Evolutionary conservation across 2,329 filamentous ascomycete genomes (phyloP), one percentile per base, ranked within the genome.

Genomic region (Dothistroma pini): DNA sequence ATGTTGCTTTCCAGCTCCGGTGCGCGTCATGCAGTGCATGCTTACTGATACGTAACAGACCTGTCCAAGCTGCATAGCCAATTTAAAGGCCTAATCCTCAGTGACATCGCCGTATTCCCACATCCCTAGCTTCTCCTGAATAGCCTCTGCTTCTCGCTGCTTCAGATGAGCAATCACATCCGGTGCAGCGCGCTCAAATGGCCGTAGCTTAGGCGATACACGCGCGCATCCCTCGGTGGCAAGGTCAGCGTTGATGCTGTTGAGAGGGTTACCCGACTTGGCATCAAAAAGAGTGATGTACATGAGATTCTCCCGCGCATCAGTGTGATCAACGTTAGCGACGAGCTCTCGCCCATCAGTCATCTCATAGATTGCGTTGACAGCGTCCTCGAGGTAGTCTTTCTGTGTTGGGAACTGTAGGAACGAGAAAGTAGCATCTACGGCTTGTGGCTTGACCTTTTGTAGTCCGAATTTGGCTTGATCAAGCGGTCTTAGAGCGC

Each of bases 71-170:
- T 44, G 41, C n/a, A 19, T 19, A 44, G 11, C 41, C 16, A n/a
- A n/a, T 5, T 14, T 14, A 44, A n/a, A n/a, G n/a, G 41, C 51
- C 57, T 71, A 75, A 60, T 96, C 91, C 80, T 96, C 93, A 14
- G 91, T 96, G 72, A 96, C 83, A 75, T 97, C 95, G 69, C 95
- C 95, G 77, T 97, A 99, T 83, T 99, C 95, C 93, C 93, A 99
- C 84, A 96, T 95, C 49, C 95, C 95, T 67, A 86, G 82, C 64
- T 92, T 86, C 60, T 87, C 86, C 58, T 84, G 81, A 84, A 96
- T 96, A 4, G 93, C 93, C 75, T 88, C 82, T 38, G 83, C 81
- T 80, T 96, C 89, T 56, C 89, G 84, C 75, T 89, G 84, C 72
- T 85, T 87, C 63, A 97, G 79, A 69, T 85, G 84, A 75, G 86